These are phyloP conservation scores for Perkinsus chesapeaki DNA, from an alignment of 169 alveolate species.

Conservation along the genomic window DNA sequence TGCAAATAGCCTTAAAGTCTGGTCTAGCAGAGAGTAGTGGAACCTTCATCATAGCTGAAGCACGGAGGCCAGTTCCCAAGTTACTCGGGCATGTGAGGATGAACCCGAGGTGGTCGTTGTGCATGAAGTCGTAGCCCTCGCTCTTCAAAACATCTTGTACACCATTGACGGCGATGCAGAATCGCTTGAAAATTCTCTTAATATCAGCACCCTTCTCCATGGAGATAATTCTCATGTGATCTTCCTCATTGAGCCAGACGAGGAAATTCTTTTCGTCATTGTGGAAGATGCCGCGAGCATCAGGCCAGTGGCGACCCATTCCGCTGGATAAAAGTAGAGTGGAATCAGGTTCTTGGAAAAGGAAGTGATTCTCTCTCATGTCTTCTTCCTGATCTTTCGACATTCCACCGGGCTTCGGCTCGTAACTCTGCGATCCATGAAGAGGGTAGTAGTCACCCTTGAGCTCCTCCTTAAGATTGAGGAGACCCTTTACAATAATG, in stretches of 20 bases:
- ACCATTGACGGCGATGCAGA: constrained; percentile 18
- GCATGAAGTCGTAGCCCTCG: constrained; percentile 18
- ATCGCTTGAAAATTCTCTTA: constrained; percentile 34
- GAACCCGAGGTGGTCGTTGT: constrained; percentile 29
- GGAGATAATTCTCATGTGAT: constrained; percentile 39
- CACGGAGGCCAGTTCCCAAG: constrained; percentile 50
- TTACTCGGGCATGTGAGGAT: constrained; percentile 44
- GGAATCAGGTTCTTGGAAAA: constrained; percentile 6
- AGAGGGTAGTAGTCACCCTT: neutral
- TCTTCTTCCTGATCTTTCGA: neutral
- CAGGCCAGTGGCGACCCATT: constrained; percentile 44
- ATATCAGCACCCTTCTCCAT: constrained; percentile 44
- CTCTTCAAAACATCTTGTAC: constrained; percentile 24
- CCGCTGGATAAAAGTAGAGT: constrained; percentile 15
- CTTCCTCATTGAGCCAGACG: constrained; percentile 52
- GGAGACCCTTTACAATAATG: neutral
- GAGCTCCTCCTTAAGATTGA: neutral
- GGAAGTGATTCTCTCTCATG: constrained; percentile 19
- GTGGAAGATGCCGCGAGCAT: constrained; percentile 42
- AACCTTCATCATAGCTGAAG: constrained; percentile 27
- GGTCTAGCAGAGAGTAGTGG: constrained; percentile 7
- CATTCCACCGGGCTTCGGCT: no score
- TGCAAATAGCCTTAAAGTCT: constrained; percentile 11
- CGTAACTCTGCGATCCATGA: neutral
- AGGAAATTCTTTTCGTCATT: constrained; percentile 36